phyloP scores from a whole-genome alignment of 139 green algal genomes.

The Zygnema cylindricum region DNA sequence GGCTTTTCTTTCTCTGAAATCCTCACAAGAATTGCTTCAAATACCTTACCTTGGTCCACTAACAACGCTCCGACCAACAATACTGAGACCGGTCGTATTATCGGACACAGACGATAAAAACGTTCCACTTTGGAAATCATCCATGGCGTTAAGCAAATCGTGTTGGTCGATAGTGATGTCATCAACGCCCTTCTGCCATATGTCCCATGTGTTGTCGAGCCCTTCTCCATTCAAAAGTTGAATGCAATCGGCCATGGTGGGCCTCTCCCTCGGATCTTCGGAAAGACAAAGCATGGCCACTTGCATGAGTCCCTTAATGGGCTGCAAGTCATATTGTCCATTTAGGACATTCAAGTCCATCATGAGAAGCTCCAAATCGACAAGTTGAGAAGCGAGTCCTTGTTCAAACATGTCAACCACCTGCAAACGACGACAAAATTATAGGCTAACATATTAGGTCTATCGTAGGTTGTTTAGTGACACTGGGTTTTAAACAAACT shows the following conservation, averaged over 20 bases:
- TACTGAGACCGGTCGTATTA: neutral
- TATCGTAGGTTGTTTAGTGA: too few relatives aligned
- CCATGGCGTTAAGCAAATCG: neutral
- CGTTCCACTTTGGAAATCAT: neutral
- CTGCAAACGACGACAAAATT: neutral
- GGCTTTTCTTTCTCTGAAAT: too few relatives aligned
- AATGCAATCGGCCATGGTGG: conserved; percentile 11
- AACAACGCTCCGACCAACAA: neutral
- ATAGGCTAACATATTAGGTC: too few relatives aligned
- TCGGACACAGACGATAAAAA: neutral
- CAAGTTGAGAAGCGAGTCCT: neutral
- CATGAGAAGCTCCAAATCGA: conserved; percentile 2
- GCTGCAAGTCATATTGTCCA: conserved; percentile 4
- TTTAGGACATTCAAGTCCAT: neutral
- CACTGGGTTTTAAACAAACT: too few relatives aligned
- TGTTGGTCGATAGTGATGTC: neutral
- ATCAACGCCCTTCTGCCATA: neutral
- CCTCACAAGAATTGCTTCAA: too few relatives aligned
- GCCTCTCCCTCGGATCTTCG: neutral
- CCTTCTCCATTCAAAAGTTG: neutral
- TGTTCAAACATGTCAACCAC: neutral
- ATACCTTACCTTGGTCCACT: neutral
- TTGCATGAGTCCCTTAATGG: neutral
- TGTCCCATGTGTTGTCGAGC: neutral
- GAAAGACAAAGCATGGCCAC: neutral